phyloP scores from a whole-genome alignment of 805 yeast species.

The Helenozyma baotianmanensis region DNA sequence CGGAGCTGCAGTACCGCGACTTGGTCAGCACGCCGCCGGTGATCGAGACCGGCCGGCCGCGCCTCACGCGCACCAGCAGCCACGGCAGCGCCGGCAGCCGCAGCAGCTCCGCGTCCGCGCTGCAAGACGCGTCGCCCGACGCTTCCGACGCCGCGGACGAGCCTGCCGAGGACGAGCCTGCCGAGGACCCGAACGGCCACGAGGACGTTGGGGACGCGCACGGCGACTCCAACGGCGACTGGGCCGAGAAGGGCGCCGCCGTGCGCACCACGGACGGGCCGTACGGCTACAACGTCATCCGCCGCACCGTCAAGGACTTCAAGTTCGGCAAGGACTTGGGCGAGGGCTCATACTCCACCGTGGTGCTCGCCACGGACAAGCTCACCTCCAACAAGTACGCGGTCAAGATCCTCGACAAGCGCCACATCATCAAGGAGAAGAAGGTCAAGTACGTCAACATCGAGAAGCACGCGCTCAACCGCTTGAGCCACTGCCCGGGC shows the following conservation, averaged over 20 bases:
- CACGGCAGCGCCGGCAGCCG: constrained; percentile 1
- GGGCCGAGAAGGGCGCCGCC: constrained; percentile 37
- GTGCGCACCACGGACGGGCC: constrained; percentile 8
- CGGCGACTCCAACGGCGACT: constrained; percentile 20
- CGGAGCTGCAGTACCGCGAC: constrained; percentile 18
- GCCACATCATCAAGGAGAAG: constrained; percentile 75
- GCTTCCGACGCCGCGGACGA: constrained; percentile 5
- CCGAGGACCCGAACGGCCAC: background rate
- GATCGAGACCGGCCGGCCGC: background rate
- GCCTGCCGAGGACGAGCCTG: background rate
- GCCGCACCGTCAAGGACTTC: constrained; percentile 38
- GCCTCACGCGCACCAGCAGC: background rate
- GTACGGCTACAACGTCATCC: constrained; percentile 21
- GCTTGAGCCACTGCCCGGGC: constrained; percentile 58
- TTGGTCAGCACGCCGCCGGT: constrained; percentile 13
- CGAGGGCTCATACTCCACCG: constrained; percentile 45
- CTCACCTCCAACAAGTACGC: constrained; percentile 60
- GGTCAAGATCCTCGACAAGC: constrained; percentile 68
- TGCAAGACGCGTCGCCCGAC: constrained; percentile 5
- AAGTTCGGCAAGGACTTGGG: constrained; percentile 39
- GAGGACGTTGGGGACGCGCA: background rate
- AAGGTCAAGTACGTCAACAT: constrained; percentile 82
- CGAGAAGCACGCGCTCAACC: constrained; percentile 73
- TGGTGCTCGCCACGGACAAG: constrained; percentile 45
- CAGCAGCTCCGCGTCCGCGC: constrained; percentile 1